Percentiles rank a stretch among this genome's conserved stretches.
These are phyloP conservation scores for Datisca glomerata DNA, from an alignment of 306 rosid genomes.

Conservation along the genomic window DNA sequence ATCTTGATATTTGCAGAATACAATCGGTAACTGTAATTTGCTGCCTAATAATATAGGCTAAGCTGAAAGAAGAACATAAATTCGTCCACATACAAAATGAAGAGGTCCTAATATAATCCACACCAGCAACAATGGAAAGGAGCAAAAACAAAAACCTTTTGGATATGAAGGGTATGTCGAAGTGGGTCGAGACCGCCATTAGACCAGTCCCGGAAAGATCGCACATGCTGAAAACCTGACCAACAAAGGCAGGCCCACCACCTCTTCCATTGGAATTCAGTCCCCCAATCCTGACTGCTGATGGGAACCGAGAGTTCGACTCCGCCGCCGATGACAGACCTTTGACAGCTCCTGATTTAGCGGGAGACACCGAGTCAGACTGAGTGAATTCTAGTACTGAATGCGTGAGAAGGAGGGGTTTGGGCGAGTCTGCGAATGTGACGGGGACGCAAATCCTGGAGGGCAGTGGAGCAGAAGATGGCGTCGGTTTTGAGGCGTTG, in stretches of 20 bases:
- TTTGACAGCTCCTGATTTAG: slow-evolving; percentile 26
- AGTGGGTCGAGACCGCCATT: slow-evolving; percentile 92
- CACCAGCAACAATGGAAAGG: not conserved
- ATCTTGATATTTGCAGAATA: no score
- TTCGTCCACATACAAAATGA: no score
- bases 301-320: slow-evolving; percentile 32
- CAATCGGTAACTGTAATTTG: no score
- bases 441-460: slow-evolving; percentile 38
- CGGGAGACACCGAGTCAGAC: slow-evolving; percentile 19
- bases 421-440: slow-evolving; percentile 22
- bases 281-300: slow-evolving; percentile 36
- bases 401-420: slow-evolving; percentile 18
- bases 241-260: slow-evolving; percentile 91
- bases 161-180: slow-evolving; percentile 77
- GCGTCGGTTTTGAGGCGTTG: slow-evolving; percentile 18
- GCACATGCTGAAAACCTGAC: slow-evolving; percentile 97
- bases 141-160: slow-evolving; percentile 34
- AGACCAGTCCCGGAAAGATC: slow-evolving; percentile 98
- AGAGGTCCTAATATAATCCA: not conserved
- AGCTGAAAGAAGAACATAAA: no score
- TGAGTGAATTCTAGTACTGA: slow-evolving; percentile 21
- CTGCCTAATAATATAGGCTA: no score
- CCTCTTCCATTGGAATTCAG: slow-evolving; percentile 29
- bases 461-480: slow-evolving; percentile 8
- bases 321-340: slow-evolving; percentile 23